Base-by-base conservation (phyloP, 805 yeast species). In the Blastobotrys americana region DNA sequence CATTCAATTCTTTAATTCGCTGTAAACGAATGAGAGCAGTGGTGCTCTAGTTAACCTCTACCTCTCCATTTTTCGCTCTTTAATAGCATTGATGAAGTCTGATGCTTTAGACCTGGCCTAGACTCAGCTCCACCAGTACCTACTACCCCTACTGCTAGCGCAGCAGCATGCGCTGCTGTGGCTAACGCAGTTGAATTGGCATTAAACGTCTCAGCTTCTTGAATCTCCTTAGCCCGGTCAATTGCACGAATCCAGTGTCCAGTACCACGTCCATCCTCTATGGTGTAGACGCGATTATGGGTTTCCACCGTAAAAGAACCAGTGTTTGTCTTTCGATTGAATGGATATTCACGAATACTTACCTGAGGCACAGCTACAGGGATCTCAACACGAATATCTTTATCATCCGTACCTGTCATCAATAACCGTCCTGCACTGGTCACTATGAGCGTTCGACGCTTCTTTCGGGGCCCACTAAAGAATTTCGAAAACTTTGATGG, bases 101-200 rank as follows among this genome's bases (percentile, higher is more conserved):
- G 31, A 25, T 25, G 31, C 13, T 25, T 25, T 13, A 25, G 13
- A 8, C 19, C 25, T 8, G 27, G n/a, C 2, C 28, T 16, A 31
- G 37, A 6, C 6, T 15, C 10, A 3, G 23, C 10, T 16, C 37
- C 25, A 6, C 54, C 53, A 3, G 56, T 44, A 2, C 59, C 64
- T 1, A 65, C 66, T 3, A 56, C 27, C 2, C 65, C 65, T 2
- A 60, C 64, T 1, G 66, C 66, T 3, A 56, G 27, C 2, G 65
- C 65, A 1, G 66, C 66, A 2, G 66, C 66, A 1, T 63, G 52
- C 2, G 64, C 63, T 0, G 65, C 65, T 19, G 57, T 55, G 22
- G 53, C 52, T 15, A 34, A 18, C 2, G 64, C 58, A 42, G 55
- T 58, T 6, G 31, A 8, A n/a, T 18, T 3, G 28, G 39, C 19